Evolutionary conservation across 73 alveolate genomes (phyloP), one percentile per base, ranked within the genome.

Genomic region (Paramecium octaurelia): DNA sequence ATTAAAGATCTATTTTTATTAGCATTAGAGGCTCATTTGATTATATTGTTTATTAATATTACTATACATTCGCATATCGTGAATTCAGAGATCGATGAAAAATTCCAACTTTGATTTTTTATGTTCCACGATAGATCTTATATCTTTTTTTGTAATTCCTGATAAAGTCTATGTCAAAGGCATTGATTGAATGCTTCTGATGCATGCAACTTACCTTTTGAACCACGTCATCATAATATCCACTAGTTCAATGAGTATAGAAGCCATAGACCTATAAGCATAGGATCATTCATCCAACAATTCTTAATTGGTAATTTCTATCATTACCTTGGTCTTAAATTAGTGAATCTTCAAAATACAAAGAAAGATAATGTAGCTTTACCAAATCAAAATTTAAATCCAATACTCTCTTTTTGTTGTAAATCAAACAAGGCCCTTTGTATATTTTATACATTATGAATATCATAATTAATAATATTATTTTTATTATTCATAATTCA

Each of bases 161-260:
- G 3, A 54, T 54, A 54, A 14, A 54, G 68, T 64, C 87, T 35
- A 73, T 73, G 59, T 38, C 73, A 48, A 21, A 80, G 54, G 44
- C 91, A 80, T 43, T 38, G 46, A 80, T 80, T 80, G 14, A 80
- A 43, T 38, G 69, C 69, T 21, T 42, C 73, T 4, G 91, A 40
- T 42, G 91, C 91, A 21, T 80, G 69, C 16, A 42, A 24, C 44
- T 80, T 6, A 80, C 73, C 44, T 40, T 21, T 80, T 80, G 54
- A 23, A 76, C 91, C 6, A 40, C 69, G 23, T 46, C 18, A 18
- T 43, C 91, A 80, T 80, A 80, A 24, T 80, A 40, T 7, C 46
- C 42, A 43, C 91, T 80, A 42, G 73, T 29, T 46, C 73, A 20
- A 21, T 80, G 91, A 1, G 75, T 80, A 6, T 80, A 80, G 69